phyloP scores from a whole-genome alignment of 176 grass and related monocot species.

The Musa troglodytarum region DNA sequence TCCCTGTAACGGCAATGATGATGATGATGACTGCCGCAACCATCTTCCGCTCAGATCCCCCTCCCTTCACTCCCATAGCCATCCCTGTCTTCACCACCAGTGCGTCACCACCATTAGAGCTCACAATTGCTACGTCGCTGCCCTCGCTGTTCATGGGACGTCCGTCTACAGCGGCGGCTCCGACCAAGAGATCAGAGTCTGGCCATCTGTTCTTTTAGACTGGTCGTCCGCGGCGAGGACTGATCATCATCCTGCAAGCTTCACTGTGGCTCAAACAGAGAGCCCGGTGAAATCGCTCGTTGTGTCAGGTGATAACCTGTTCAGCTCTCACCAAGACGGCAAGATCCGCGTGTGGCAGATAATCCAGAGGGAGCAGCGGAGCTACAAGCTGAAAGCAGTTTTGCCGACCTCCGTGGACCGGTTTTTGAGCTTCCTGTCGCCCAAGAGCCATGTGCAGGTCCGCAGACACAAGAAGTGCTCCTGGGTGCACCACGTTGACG shows the following conservation, averaged over 20 bases:
- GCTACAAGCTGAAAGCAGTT: constrained; percentile 28
- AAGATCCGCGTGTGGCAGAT: constrained; percentile 56
- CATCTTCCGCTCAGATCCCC: not conserved
- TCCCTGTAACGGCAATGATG: no score
- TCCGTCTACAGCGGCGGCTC: constrained; percentile 39
- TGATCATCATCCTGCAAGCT: not conserved
- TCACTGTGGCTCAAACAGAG: constrained; percentile 18
- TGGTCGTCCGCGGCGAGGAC: not conserved
- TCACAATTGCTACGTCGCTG: constrained; percentile 56
- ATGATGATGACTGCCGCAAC: not conserved
- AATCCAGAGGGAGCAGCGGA: not conserved
- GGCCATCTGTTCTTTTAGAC: constrained; percentile 12
- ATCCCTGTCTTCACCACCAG: constrained; percentile 6
- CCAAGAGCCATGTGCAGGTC: constrained; percentile 42
- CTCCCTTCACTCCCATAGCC: not conserved
- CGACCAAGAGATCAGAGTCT: constrained; percentile 45
- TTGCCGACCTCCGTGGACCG: constrained; percentile 44
- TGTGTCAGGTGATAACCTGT: constrained; percentile 24
- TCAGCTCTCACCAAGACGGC: constrained; percentile 68
- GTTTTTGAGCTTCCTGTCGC: constrained; percentile 38
- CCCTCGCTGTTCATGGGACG: constrained; percentile 25
- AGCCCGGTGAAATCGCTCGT: constrained; percentile 51
- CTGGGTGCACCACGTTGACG: constrained; percentile 71
- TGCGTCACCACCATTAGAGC: constrained; percentile 45
- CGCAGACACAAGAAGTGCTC: constrained; percentile 44